Evolutionary conservation across 163 green algal genomes (phyloP), one percentile per base, ranked within the genome.

Genomic region (Scenedesmus sp.): DNA sequence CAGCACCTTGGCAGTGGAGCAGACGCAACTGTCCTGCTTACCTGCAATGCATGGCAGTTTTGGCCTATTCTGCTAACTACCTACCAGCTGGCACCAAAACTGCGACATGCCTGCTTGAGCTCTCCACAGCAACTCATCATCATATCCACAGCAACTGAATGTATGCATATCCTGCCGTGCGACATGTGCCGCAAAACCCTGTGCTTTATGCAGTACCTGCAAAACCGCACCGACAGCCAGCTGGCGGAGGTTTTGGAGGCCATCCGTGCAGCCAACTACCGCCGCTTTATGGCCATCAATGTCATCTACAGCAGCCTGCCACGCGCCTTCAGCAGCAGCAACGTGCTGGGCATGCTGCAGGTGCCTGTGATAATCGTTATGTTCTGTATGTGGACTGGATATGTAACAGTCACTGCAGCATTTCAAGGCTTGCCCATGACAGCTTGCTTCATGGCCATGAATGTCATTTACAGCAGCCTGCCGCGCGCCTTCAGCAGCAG

Each of bases 181-280:
- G 34, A 46, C 34, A 46, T 46, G 34, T 46, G 34, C 34, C 34
- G 34, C 70, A 52, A 52, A 52, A 79, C 70, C 70, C 70, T 79
- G 70, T 46, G 26, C 62, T 89, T 46, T 46, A 46, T 46, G 60
- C 84, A 89, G 84, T 89, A 54, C 26, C 84, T 89, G 12, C 66
- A 81, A 54, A 89, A 89, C 56, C 84, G 67, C 26, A 89, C 84
- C 46, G 84, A 79, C n/a, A 54, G 57, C 84, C 55, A 67, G 60
- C 84, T 89, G 26, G 84, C 84, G 15, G 84, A 89, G 5, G 52
- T 89, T 5, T 56, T 89, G 54, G 84, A 89, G 74, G 54, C 56
- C 60, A 89, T 89, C 54, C 60, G 84, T 20, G 84, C 84, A 23
- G 74, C 62, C n/a, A 89, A 89, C 84, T 81, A 81, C 34, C 52